Evolutionary conservation across 768 basidiomycete genomes (phyloP), one percentile per base, ranked within the genome.

Genomic region (Russula virescens): DNA sequence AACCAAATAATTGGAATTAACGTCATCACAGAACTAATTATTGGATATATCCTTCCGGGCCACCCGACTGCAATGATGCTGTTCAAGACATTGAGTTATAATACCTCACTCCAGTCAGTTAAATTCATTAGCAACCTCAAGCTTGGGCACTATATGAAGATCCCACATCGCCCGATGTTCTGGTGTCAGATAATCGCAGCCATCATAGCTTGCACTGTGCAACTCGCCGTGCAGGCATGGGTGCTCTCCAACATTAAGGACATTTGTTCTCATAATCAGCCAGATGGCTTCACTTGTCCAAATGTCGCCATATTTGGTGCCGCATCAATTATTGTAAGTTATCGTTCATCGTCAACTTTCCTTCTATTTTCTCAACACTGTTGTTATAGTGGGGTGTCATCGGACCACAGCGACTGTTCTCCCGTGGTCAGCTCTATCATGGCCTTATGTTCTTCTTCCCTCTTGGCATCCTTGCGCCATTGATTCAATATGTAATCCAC

Each of bases 41-140:
- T 91, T 28, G 91, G 91, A 58, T 91, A 90, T 68, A 83, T 81
- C 26, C 79, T 89, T 46, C 91, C 90, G 16, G 90, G 91, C 2
- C 81, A 81, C 18, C 88, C 90, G 7, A 71, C 91, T 59, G 89
- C 91, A 0, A 89, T 84, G 80, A 90, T 92, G 89, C 76, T 91
- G 77, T 91, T 91, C 80, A 91, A 89, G 81, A 88, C 87, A 0
- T 89, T 79, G 79, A 88, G 89, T 34, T 89, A 88, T 68, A 85
- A 87, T 61, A 85, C 83, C 53, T 83, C 84, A 80, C 77, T 78
- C 3, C 85, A 87, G 73, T 87, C 89, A 1, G 71, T 91, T 47
- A 75, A 75, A 46, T 92, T 91, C 75, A 81, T 85, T 1, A 78
- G 81, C 10, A 87, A 91, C 74, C 85, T 91, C 71, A 92, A 93